A percentile compares a stretch with the other conserved stretches of the same genome.
Conservation (phyloP, 805 yeast species). For the Starmerella stellata region DNA sequence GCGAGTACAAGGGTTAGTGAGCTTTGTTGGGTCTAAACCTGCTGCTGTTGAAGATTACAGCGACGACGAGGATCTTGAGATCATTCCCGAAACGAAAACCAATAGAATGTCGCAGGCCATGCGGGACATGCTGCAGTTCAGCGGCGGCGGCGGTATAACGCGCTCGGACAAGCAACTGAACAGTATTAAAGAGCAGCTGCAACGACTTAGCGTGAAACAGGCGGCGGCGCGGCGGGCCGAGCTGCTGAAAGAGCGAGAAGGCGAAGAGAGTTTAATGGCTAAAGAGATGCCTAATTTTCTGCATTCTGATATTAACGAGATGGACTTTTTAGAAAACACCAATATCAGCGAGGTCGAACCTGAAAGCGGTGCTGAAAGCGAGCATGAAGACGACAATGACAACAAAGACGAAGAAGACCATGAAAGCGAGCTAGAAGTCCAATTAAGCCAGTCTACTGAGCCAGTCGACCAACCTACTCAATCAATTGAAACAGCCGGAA, state of each 20-base stretch:
- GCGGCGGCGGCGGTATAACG: conserved; percentile 4
- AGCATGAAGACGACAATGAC: conserved; percentile 3
- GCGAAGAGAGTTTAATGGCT: too few relatives aligned
- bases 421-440: neutral
- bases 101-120: conserved; percentile 9
- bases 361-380: too few relatives aligned
- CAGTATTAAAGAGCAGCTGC: conserved; percentile 4
- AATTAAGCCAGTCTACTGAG: too few relatives aligned
- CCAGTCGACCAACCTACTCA: too few relatives aligned
- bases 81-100: conserved; percentile 13
- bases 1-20: conserved; percentile 8
- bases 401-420: neutral
- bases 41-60: conserved; percentile 1
- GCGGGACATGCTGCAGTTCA: conserved; percentile 10
- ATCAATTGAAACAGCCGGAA: too few relatives aligned
- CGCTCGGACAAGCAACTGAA: conserved; percentile 4
- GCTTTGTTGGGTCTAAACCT: conserved; percentile 10
- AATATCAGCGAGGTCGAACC: too few relatives aligned
- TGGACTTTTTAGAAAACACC: too few relatives aligned
- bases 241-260: conserved; percentile 4
- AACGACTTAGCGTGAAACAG: conserved; percentile 9
- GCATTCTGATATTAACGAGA: too few relatives aligned
- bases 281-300: too few relatives aligned
- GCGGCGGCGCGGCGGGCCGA: conserved; percentile 2
- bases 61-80: conserved; percentile 15